Evolutionary conservation across 2,329 filamentous ascomycete species (phyloP).

Genomic region (Colletotrichum plurivorum): DNA sequence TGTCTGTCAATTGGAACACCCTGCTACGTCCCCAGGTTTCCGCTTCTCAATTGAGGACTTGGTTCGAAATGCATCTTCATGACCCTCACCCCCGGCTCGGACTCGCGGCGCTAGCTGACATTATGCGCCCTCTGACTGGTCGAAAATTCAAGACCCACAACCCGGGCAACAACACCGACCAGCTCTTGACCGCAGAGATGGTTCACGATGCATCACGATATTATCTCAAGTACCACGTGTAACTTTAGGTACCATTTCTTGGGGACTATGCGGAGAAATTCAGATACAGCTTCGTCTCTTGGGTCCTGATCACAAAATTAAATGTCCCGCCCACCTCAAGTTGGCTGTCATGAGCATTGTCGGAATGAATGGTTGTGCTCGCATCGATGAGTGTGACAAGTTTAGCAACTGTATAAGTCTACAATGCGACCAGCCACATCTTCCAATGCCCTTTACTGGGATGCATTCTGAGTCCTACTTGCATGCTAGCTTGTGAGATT

Average conservation of each 20-base stretch:
- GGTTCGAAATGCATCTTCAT: constrained; percentile 15
- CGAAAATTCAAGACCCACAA: constrained; percentile 9
- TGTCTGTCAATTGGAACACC: constrained; percentile 39
- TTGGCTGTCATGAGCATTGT: no score
- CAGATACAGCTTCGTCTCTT: no score
- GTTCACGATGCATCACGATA: no score
- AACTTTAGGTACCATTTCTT: no score
- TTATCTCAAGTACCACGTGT: no score
- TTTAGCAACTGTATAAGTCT: no score
- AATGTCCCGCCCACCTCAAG: no score
- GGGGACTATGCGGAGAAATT: no score
- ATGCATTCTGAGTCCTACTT: no score
- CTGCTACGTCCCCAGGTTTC: constrained; percentile 33
- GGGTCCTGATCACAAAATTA: no score
- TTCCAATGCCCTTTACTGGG: neutral
- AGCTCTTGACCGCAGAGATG: neutral
- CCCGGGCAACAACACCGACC: neutral
- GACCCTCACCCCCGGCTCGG: constrained; percentile 22
- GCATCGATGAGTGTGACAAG: neutral
- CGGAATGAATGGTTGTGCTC: neutral
- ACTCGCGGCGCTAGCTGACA: constrained; percentile 36
- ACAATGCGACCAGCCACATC: no score
- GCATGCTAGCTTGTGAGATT: no score
- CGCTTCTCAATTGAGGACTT: constrained; percentile 34
- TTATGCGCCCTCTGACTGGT: constrained; percentile 37